phyloP scores from a whole-genome alignment of 2,329 filamentous ascomycete species.

The Annulohypoxylon truncatum region DNA sequence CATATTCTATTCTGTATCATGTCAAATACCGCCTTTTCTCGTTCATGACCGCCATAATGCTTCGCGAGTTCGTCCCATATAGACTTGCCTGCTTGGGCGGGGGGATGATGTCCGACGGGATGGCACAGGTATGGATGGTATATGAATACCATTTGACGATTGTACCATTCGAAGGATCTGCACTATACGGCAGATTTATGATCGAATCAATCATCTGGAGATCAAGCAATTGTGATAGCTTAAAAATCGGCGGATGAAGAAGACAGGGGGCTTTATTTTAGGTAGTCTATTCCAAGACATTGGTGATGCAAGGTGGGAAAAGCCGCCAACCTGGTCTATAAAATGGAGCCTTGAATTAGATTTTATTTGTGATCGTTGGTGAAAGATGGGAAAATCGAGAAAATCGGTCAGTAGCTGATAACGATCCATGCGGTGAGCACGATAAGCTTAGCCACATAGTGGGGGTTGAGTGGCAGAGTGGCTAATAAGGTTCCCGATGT shows the following conservation, averaged over 20 bases:
- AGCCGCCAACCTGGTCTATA: constrained; percentile 15
- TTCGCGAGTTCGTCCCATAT: constrained; percentile 3
- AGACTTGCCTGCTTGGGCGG: constrained; percentile 27
- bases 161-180: constrained; percentile 19
- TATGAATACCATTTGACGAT: background rate
- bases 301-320: constrained; percentile 28
- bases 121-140: background rate
- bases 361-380: constrained; percentile 1
- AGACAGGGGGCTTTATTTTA: constrained; percentile 11
- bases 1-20: constrained; percentile 1
- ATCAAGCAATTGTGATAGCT: constrained; percentile 17
- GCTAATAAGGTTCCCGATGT: background rate
- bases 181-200: constrained; percentile 17
- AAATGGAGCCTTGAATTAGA: constrained; percentile 8
- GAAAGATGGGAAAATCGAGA: constrained; percentile 1
- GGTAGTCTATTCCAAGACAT: constrained; percentile 12
- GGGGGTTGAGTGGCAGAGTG: constrained; percentile 21
- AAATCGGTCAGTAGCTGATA: background rate
- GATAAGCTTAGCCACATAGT: constrained; percentile 31
- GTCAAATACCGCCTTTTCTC: constrained; percentile 9
- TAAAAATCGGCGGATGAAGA: background rate
- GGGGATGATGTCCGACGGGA: constrained; percentile 10
- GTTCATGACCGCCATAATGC: background rate
- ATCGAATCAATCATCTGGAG: constrained; percentile 22
- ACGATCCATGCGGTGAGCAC: background rate